Evolutionary conservation across 441 rosid genomes (phyloP).

Genomic region (Pelargonium exstipulatum): DNA sequence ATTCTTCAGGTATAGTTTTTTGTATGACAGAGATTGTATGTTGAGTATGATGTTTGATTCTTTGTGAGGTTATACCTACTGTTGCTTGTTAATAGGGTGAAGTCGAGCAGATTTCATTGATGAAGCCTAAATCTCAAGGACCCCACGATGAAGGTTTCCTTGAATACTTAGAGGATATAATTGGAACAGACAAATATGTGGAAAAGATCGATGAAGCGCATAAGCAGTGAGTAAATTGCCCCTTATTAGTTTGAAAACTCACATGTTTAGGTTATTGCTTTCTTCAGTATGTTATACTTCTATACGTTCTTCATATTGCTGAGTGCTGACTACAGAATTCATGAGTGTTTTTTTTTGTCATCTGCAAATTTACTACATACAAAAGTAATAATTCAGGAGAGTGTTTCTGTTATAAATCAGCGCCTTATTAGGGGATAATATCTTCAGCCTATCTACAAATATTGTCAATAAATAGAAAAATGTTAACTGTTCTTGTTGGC

Average conservation of each 20-base stretch:
- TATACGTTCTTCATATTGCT: too few species aligned
- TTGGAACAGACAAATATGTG: constrained; percentile 87
- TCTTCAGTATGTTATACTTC: neutral
- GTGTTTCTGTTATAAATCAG: too few species aligned
- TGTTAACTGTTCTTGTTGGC: too few species aligned
- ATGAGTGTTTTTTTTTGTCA: too few species aligned
- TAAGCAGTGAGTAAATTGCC: constrained; percentile 58
- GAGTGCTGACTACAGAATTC: too few species aligned
- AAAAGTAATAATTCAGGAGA: too few species aligned
- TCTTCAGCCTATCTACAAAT: too few species aligned
- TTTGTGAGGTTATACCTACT: constrained; percentile 4
- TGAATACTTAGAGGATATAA: constrained; percentile 90
- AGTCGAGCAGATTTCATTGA: constrained; percentile 95
- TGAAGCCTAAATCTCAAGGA: constrained; percentile 96
- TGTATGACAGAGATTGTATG: neutral
- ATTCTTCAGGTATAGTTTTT: constrained; percentile 68
- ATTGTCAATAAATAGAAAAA: too few species aligned
- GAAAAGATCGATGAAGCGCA: constrained; percentile 80
- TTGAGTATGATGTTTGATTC: constrained; percentile 13
- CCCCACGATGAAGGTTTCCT: constrained; percentile 98
- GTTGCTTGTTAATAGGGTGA: constrained; percentile 62
- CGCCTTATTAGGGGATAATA: too few species aligned
- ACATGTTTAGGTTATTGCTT: constrained; percentile 16
- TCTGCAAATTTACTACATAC: too few species aligned
- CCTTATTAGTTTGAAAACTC: constrained; percentile 5